Evolutionary conservation across 345 rosid genomes (phyloP).

Genomic region (Linum usitatissimum): DNA sequence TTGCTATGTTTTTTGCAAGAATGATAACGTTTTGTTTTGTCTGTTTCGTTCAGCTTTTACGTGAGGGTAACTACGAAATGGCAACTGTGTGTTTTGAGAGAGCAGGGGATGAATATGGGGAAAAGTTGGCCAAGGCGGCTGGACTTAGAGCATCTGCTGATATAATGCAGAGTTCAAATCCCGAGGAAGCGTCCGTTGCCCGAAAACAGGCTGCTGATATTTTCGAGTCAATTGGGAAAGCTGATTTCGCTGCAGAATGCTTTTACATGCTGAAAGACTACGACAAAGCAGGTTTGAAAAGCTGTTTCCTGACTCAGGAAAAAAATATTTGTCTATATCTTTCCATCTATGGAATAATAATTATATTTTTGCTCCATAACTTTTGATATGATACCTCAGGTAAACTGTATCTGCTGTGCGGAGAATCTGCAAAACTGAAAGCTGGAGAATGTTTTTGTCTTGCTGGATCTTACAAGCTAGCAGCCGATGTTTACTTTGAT

Average conservation of each 20-base stretch:
- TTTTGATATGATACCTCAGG: constrained; percentile 21
- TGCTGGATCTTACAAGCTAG: constrained; percentile 21
- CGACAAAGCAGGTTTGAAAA: constrained; percentile 27
- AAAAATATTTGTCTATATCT: background rate
- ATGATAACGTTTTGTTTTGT: background rate
- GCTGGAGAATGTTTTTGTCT: constrained; percentile 40
- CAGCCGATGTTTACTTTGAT: constrained; percentile 32
- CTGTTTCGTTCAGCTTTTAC: constrained; percentile 29
- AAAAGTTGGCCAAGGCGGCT: constrained; percentile 32
- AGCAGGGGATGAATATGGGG: constrained; percentile 32
- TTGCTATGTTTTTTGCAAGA: background rate
- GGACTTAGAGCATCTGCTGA: constrained; percentile 36
- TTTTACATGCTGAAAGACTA: constrained; percentile 29
- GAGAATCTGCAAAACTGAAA: constrained; percentile 21
- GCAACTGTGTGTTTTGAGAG: constrained; percentile 40
- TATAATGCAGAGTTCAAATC: constrained; percentile 22
- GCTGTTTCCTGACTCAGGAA: too few species aligned
- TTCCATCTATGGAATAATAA: background rate
- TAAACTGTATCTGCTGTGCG: constrained; percentile 30
- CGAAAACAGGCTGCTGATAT: constrained; percentile 42
- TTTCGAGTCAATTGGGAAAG: constrained; percentile 34
- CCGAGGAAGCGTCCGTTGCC: constrained; percentile 20
- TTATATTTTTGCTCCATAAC: background rate
- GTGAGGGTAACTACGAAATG: constrained; percentile 32
- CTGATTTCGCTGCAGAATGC: constrained; percentile 37